Conservation (phyloP, 768 basidiomycete species). For the Mycena albidolilacea region DNA sequence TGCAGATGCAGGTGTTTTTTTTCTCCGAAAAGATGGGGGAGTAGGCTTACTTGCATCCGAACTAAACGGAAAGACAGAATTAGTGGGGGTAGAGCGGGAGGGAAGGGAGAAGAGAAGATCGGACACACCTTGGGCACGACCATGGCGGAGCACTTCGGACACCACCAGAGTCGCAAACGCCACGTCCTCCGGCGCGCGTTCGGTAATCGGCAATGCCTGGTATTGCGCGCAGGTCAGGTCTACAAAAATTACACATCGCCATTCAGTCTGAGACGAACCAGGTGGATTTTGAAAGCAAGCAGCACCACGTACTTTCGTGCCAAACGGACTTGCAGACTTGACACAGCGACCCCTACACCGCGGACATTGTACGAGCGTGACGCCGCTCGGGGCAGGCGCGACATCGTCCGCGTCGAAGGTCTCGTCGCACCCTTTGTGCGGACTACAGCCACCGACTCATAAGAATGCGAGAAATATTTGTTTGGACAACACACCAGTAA, state of each 20-base stretch:
- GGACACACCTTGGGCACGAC: constrained; percentile 48
- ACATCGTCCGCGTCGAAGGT: constrained; percentile 37
- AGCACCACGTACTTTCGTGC: constrained; percentile 36
- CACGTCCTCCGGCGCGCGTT: constrained; percentile 41
- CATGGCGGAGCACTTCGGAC: constrained; percentile 44
- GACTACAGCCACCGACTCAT: constrained; percentile 23
- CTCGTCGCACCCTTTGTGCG: constrained; percentile 43
- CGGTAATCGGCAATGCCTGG: constrained; percentile 38
- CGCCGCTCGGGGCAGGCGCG: constrained; percentile 38
- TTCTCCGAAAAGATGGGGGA: too few species aligned
- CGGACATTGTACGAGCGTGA: constrained; percentile 41
- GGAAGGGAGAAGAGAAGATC: neutral
- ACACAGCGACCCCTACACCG: constrained; percentile 40
- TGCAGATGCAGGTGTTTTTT: constrained; percentile 43
- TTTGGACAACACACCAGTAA: constrained; percentile 34
- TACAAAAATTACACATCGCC: neutral
- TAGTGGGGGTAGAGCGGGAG: constrained; percentile 39
- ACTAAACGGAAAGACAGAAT: constrained; percentile 11
- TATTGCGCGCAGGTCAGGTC: constrained; percentile 43
- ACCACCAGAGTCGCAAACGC: constrained; percentile 39
- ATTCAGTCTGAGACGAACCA: too few species aligned
- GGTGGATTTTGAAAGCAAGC: neutral
- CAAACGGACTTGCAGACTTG: constrained; percentile 40
- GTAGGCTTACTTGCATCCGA: constrained; percentile 41
- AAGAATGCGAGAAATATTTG: neutral